A percentile compares a stretch with the other conserved stretches of the same genome.
Conservation (phyloP, 257 asterid genomes). For the Linaria vulgaris region DNA sequence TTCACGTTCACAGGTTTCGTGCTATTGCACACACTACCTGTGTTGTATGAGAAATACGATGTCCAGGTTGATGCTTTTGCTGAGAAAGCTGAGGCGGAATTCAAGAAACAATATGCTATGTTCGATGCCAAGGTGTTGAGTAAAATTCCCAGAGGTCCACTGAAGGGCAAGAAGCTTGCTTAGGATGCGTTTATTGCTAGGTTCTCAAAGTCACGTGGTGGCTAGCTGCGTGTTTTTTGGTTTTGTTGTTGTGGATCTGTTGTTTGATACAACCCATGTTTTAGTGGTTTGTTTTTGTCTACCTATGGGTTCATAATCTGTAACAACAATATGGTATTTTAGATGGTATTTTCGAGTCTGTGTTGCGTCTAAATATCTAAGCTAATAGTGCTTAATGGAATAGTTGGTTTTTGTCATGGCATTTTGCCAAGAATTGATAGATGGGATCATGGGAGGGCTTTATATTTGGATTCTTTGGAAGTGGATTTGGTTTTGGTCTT, state of each 20-base stretch:
- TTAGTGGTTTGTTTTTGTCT: constrained; percentile 30
- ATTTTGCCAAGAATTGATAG: too few relatives aligned
- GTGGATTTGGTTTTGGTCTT: too few relatives aligned
- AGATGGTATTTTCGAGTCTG: too few relatives aligned
- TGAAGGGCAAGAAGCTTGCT: constrained; percentile 47
- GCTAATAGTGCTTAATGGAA: too few relatives aligned
- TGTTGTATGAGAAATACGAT: constrained; percentile 75
- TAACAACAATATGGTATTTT: too few relatives aligned
- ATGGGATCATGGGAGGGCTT: too few relatives aligned
- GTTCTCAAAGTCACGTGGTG: constrained; percentile 15
- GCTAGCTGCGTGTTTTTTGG: constrained; percentile 24
- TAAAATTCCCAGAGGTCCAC: constrained; percentile 67
- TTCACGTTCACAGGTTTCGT: constrained; percentile 46
- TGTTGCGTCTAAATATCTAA: too few relatives aligned
- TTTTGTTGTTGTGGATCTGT: constrained; percentile 35
- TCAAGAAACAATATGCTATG: constrained; percentile 77
- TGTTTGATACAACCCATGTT: constrained; percentile 37
- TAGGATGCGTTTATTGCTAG: constrained; percentile 32
- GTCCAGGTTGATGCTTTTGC: constrained; percentile 80
- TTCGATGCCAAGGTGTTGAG: constrained; percentile 71
- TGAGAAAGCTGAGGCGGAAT: constrained; percentile 81
- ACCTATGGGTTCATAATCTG: constrained; percentile 35
- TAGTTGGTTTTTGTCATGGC: too few relatives aligned
- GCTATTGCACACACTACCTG: constrained; percentile 72
- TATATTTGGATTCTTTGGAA: too few relatives aligned